phyloP scores from a whole-genome alignment of 2,329 filamentous ascomycete genomes.

The Cryphonectria radicalis region DNA sequence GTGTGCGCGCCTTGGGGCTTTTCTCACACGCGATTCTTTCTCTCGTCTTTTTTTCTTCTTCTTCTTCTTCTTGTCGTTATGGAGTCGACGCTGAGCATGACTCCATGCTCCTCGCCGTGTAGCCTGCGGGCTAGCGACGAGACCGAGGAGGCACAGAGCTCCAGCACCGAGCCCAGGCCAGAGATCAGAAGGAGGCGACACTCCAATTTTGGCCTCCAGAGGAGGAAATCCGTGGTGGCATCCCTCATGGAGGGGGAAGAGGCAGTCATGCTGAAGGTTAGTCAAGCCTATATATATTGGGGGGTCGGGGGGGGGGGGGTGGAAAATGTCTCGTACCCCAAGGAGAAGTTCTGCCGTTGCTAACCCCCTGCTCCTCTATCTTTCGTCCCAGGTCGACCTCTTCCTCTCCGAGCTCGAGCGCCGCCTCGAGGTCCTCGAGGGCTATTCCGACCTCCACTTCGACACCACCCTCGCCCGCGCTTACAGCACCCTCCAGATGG shows the following conservation, averaged over 20 bases:
- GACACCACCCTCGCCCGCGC: slow-evolving; percentile 85
- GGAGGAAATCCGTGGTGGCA: slow-evolving; percentile 63
- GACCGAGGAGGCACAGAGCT: slow-evolving; percentile 26
- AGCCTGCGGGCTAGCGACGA: slow-evolving; percentile 36
- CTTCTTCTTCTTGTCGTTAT: slow-evolving; percentile 3
- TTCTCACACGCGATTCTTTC: neutral
- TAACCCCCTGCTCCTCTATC: neutral
- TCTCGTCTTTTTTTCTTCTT: neutral
- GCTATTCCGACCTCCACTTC: slow-evolving; percentile 80
- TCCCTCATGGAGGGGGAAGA: slow-evolving; percentile 68
- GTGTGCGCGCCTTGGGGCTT: neutral
- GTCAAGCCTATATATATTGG: slow-evolving; percentile 9
- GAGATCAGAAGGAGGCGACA: slow-evolving; percentile 53
- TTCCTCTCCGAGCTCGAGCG: slow-evolving; percentile 87
- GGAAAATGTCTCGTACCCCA: neutral
- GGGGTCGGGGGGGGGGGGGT: too few relatives aligned
- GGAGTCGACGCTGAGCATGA: slow-evolving; percentile 24
- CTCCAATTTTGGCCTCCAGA: slow-evolving; percentile 58
- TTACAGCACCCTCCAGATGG: slow-evolving; percentile 82
- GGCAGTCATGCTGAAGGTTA: slow-evolving; percentile 60
- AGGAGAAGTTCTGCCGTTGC: neutral
- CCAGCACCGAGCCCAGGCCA: slow-evolving; percentile 38
- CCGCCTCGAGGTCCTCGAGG: slow-evolving; percentile 85
- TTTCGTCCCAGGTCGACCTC: slow-evolving; percentile 64
- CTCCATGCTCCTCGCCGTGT: slow-evolving; percentile 18